Percentiles rank a stretch among this genome's conserved stretches.
phyloP scores from a whole-genome alignment of 2,329 filamentous ascomycete genomes.

The Calonectria montana region DNA sequence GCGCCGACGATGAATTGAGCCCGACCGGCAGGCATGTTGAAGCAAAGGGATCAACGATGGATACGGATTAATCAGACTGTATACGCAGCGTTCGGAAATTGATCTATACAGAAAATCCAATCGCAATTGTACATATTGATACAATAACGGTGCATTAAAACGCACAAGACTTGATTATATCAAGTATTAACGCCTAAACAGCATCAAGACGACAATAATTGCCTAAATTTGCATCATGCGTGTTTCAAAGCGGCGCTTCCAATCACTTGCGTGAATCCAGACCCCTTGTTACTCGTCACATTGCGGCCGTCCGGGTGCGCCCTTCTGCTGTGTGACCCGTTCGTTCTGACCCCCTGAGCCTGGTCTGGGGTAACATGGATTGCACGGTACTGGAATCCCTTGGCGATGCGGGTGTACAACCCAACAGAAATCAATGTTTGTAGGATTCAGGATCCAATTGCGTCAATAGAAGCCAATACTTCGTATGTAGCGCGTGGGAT shows the following conservation, averaged over 20 bases:
- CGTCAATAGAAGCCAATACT: background rate
- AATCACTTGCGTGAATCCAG: background rate
- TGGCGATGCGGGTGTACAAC: background rate
- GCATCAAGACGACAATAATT: too few relatives aligned
- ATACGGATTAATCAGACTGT: background rate
- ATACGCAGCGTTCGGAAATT: background rate
- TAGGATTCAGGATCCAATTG: background rate
- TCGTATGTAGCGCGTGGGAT: background rate
- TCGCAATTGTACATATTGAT: background rate
- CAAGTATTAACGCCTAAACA: too few relatives aligned
- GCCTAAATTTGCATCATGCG: too few relatives aligned
- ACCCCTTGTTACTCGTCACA: background rate
- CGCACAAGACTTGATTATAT: background rate
- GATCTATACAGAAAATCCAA: background rate
- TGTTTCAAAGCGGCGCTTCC: too few relatives aligned
- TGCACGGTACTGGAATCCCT: background rate
- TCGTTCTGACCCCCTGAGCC: background rate
- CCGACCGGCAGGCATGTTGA: background rate
- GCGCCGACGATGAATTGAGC: background rate
- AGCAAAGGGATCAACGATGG: background rate
- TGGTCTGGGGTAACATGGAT: constrained; percentile 1
- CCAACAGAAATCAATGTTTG: background rate
- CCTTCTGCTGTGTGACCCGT: background rate
- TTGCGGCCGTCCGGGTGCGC: background rate
- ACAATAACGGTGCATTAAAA: background rate